Base-by-base conservation (phyloP, 2,329 filamentous ascomycete genomes). In the Clonostachys solani region DNA sequence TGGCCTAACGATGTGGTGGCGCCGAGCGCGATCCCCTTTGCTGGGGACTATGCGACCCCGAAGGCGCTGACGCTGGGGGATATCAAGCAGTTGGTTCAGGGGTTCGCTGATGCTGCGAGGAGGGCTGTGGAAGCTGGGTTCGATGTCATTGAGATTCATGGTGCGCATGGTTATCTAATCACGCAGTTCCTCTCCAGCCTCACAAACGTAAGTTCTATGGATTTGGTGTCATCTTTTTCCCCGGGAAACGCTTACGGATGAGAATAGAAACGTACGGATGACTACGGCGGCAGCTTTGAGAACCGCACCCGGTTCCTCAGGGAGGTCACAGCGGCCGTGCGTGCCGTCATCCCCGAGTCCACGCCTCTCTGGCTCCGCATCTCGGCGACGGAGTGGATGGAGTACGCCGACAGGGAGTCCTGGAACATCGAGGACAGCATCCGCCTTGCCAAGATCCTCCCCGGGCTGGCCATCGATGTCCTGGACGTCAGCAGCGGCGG, bases 401-500 rank as follows among this genome's bases (percentile, higher is more conserved):
- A 84, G 52, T 61, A 63, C 56, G 52, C 61, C 6, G 63, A 57
- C 44, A 55, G 68, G 52, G 66, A 69, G 7, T 75, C 70, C 19
- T 95, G 89, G 89, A 84, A 81, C 5, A 56, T 85, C n/a, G 77
- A 84, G 40, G 78, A 91, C 54, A 63, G 55, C 46, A 64, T 64
- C 47, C 54, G 51, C 17, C 55, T 67, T n/a, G 59, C 59, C 44
- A 62, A 63, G 60, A 70, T 86, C 10, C 77, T 96, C 1, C 86
- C 88, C 0, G 79, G 77, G 1, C 72, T 77, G 12, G 92, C 92
- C 33, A 78, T 96, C 40, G 92, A 96, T 62, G 71, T 95, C 15
- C 75, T 96, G 33, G 92, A 96, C 62, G 81, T 95, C 48, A 90
- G 84, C 56, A 84, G 83, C 1, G 89, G 84, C 34, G 92, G 88